These are phyloP conservation scores for Tetrapyrgos nigripes DNA, from an alignment of 1,284 basidiomycete species.

Conservation along the genomic window DNA sequence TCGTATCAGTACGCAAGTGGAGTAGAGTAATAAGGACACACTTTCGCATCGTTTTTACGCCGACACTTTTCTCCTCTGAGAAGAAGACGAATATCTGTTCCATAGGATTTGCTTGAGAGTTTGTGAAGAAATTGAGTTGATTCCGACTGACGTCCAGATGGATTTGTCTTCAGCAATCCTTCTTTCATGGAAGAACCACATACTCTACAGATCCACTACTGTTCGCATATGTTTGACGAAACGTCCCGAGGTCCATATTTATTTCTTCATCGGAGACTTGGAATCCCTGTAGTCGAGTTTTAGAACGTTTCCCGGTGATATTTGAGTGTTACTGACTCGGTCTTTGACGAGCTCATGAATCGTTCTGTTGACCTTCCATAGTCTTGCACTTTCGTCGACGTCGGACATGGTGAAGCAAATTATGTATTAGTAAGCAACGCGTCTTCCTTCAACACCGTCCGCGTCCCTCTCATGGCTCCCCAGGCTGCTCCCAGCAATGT, in stretches of 20 bases:
- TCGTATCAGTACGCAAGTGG: no score
- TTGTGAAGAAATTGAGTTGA: conserved; percentile 89
- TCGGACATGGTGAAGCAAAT: conserved; percentile 57
- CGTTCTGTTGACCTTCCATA: conserved; percentile 97
- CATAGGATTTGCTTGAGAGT: conserved; percentile 66
- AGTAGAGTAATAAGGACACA: no score
- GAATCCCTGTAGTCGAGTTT: conserved; percentile 67
- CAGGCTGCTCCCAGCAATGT: conserved; percentile 3
- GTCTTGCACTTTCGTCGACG: conserved; percentile 77
- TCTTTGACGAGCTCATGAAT: conserved; percentile 97
- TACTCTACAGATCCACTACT: conserved; percentile 72
- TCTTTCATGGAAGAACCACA: conserved; percentile 23
- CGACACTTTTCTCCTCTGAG: conserved; percentile 90
- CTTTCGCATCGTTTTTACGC: conserved; percentile 97
- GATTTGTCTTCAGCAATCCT: conserved; percentile 12
- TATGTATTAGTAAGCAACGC: conserved; percentile 8
- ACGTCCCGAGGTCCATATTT: conserved; percentile 81
- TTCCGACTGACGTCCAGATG: conserved; percentile 64
- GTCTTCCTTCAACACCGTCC: conserved; percentile 20
- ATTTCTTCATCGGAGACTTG: conserved; percentile 92
- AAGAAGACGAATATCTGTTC: conserved; percentile 96
- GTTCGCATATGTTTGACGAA: conserved; percentile 72
- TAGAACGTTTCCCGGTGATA: conserved; percentile 18
- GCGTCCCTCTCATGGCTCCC: conserved; percentile 35
- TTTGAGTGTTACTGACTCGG: conserved; percentile 59